Evolutionary conservation across 2,329 filamentous ascomycete species (phyloP), one percentile per base, ranked within the genome.

Genomic region (Lizonia empirigonia): DNA sequence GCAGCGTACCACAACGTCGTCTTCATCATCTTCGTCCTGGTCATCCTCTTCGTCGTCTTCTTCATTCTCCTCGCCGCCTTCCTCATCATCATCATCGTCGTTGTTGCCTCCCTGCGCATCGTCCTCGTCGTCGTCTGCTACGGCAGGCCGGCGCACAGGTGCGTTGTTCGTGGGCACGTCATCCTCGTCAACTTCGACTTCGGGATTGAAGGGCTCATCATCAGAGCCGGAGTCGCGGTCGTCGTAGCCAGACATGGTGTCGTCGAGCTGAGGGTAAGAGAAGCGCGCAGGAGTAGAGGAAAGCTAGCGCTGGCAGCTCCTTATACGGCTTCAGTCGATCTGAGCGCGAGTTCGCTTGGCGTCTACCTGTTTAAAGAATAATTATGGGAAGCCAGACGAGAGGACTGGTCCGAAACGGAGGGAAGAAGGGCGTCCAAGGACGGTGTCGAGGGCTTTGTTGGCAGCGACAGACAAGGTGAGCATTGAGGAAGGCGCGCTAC

Each of bases 131-230:
- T 70, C 65, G 44, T 74, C 66, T 13, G 67, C 62, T 44, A 68
- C 64, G 12, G 53, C 55, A 41, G 73, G 72, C 40, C 67, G 55
- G 62, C 54, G 62, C 53, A 60, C 50, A 18, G 55, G 58, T 8
- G 55, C 44, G 39, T 64, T 60, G 26, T 51, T 62, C 19, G 57
- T 33, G 23, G 56, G 45, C 53, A 55, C 47, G 38, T 77, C 75
- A 58, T 78, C 81, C 53, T 91, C 89, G 40, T 85, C 86, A 60
- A 90, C 84, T 53, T 84, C 87, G 16, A 88, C 87, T 39, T 82
- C 85, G 41, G 91, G 92, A 72, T 96, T 96, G 81, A 97, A 96
- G 72, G 93, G 88, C 63, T 95, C 91, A 41, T 94, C 90, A 35
- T 89, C 87, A 12, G 69, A 71, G 39, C 61, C 64, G 23, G 58